A percentile compares a stretch with the other conserved stretches of the same genome.
Evolutionary conservation across 306 rosid species (phyloP).

Genomic region (Sophora flavescens): DNA sequence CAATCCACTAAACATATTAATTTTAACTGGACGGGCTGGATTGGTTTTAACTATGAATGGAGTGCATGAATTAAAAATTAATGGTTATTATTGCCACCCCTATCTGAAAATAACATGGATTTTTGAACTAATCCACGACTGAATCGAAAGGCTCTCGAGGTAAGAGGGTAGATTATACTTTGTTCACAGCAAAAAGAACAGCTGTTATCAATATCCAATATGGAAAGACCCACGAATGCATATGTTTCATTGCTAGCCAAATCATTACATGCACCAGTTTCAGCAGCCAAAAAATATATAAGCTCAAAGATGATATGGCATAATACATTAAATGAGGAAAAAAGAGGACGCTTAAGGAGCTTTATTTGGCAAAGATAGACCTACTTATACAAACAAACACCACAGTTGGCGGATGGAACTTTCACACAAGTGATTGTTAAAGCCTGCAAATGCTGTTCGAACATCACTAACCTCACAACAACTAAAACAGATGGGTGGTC

Average conservation of each 20-base stretch:
- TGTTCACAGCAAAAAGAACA: not conserved
- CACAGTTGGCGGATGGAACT: conserved; percentile 46
- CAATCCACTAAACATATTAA: no score
- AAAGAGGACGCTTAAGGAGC: conserved; percentile 53
- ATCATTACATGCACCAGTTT: conserved; percentile 49
- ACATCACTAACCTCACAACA: conserved; percentile 49
- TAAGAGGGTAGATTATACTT: not conserved
- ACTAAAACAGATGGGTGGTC: conserved; percentile 46
- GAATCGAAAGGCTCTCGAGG: not conserved
- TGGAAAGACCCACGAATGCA: conserved; percentile 24
- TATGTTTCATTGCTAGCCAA: conserved; percentile 27
- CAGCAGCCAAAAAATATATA: conserved; percentile 36
- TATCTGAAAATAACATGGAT: not conserved
- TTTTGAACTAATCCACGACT: not conserved
- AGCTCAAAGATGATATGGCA: conserved; percentile 25
- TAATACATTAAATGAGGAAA: conserved; percentile 36
- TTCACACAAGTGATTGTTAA: conserved; percentile 48
- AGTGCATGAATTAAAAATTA: no score
- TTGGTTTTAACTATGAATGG: no score
- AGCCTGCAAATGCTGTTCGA: conserved; percentile 49
- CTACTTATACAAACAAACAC: conserved; percentile 58
- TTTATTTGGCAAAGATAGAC: conserved; percentile 62
- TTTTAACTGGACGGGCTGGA: no score
- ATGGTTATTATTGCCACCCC: no score
- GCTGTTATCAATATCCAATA: conserved; percentile 8